These are phyloP conservation scores for Neofusicoccum kwambonambiense DNA, from an alignment of 2,329 filamentous ascomycete genomes.

Conservation along the genomic window DNA sequence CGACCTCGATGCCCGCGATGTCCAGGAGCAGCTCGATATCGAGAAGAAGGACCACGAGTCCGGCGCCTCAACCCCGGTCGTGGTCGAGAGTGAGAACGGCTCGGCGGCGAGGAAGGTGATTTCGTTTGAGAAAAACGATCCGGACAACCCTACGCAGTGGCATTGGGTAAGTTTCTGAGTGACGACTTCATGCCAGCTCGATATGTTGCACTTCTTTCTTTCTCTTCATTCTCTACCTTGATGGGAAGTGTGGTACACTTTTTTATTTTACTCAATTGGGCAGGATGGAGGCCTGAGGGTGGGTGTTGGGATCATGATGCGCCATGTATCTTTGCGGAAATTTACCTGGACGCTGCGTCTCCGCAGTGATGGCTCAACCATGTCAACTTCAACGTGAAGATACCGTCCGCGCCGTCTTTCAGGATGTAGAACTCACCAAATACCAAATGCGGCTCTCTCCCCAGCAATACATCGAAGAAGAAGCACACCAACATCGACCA, in stretches of 20 bases:
- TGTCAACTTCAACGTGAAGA: neutral
- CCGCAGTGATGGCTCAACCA: neutral
- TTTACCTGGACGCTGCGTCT: neutral
- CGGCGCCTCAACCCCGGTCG: conserved; percentile 12
- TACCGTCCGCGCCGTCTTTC: neutral
- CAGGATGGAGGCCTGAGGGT: neutral
- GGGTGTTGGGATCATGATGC: neutral
- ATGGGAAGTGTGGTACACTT: too few relatives aligned
- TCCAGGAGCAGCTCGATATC: conserved; percentile 25
- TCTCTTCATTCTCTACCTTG: neutral
- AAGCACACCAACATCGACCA: too few relatives aligned
- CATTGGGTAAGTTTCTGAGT: conserved; percentile 25
- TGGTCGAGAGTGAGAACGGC: neutral
- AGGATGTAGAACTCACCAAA: too few relatives aligned
- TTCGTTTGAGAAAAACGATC: conserved; percentile 40
- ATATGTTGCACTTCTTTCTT: neutral
- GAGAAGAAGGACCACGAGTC: conserved; percentile 31
- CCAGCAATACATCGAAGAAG: too few relatives aligned
- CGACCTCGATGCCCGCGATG: conserved; percentile 25
- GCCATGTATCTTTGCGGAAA: neutral
- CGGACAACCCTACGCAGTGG: conserved; percentile 45
- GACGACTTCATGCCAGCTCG: too few relatives aligned
- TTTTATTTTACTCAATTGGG: too few relatives aligned
- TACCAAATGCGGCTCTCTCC: too few relatives aligned
- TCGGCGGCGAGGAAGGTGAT: conserved; percentile 30